Evolutionary conservation across 176 grass and related monocot species (phyloP).

Genomic region (Eragrostis nindensis): DNA sequence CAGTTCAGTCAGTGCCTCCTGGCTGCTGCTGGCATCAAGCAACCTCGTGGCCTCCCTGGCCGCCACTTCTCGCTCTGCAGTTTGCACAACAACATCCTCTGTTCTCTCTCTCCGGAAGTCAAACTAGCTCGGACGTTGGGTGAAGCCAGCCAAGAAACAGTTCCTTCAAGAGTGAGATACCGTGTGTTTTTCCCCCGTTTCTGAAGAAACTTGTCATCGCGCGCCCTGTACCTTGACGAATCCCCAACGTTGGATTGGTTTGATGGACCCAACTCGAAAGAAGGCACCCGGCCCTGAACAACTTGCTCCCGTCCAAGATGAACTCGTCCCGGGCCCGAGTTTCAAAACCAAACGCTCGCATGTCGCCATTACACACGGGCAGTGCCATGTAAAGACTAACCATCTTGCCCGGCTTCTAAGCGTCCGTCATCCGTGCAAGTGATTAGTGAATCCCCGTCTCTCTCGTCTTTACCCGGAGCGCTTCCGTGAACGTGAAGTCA

Average conservation of each 20-base stretch:
- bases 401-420: slow-evolving; percentile 37
- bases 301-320: background rate
- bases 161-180: slow-evolving; percentile 2
- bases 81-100: background rate
- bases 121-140: slow-evolving; percentile 9
- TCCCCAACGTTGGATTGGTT: no score
- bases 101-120: background rate
- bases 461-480: background rate
- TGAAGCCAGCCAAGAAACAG: slow-evolving; percentile 8
- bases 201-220: background rate
- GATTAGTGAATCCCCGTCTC: background rate
- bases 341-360: background rate
- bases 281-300: background rate
- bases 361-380: background rate
- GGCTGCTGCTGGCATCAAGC: background rate
- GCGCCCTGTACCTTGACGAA: background rate
- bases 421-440: slow-evolving; percentile 5
- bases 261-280: background rate
- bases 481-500: slow-evolving; percentile 66
- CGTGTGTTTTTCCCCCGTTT: background rate
- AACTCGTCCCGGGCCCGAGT: background rate
- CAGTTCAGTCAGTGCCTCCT: background rate
- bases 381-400: slow-evolving; percentile 25
- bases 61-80: background rate
- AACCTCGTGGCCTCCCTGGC: background rate